phyloP scores from a whole-genome alignment of 2,329 filamentous ascomycete genomes.

The Aspergillus arachidicola region DNA sequence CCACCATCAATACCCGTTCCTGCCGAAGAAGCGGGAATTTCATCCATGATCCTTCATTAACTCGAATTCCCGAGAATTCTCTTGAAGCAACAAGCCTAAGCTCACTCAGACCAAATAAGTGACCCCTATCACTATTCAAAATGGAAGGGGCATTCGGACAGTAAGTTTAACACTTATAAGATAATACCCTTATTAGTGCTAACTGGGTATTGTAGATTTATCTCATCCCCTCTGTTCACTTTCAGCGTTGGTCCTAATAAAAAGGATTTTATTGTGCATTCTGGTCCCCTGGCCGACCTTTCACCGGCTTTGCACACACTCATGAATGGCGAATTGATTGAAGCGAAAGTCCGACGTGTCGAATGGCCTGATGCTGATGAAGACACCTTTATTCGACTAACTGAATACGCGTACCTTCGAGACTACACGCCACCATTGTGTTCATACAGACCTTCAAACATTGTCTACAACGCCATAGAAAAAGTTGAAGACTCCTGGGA shows the following conservation, averaged over 20 bases:
- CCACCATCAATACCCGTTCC: no score
- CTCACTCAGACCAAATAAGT: no score
- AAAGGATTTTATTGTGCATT: slow-evolving; percentile 14
- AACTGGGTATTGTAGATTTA: not conserved
- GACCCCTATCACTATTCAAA: no score
- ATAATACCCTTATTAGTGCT: no score
- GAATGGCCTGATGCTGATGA: slow-evolving; percentile 37
- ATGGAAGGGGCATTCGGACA: no score
- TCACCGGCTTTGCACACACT: slow-evolving; percentile 11
- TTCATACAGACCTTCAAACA: not conserved
- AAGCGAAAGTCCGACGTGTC: slow-evolving; percentile 14
- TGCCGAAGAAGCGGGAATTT: no score
- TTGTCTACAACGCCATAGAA: not conserved
- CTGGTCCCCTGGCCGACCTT: slow-evolving; percentile 10
- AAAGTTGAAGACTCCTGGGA: not conserved
- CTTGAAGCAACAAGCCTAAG: no score
- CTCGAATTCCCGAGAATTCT: accelerated
- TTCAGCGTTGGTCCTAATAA: slow-evolving; percentile 13
- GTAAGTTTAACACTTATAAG: no score
- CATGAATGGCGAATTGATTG: slow-evolving; percentile 14
- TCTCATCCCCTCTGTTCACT: slow-evolving; percentile 15
- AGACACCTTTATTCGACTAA: slow-evolving; percentile 39
- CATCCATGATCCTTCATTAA: no score
- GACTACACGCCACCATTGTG: slow-evolving; percentile 32
- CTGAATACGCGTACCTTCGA: slow-evolving; percentile 41